Evolutionary conservation across 192 early-diverging fungal genomes (phyloP).

Genomic region (Gryganskiella cystojenkinii): DNA sequence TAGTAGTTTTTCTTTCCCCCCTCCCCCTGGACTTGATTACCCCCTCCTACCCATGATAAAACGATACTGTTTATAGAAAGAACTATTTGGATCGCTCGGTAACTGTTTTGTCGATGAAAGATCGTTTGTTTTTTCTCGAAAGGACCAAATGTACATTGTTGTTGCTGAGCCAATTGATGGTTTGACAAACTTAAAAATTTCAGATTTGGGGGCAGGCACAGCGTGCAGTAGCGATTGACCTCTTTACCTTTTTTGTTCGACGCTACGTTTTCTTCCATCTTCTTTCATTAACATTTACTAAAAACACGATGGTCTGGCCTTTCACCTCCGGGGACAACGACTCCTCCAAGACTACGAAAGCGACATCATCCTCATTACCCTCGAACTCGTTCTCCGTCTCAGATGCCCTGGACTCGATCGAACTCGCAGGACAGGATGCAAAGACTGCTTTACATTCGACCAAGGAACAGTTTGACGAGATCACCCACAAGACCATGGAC

Average conservation of each 20-base stretch:
- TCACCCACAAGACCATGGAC: background rate
- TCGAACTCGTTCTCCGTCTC: too few relatives aligned
- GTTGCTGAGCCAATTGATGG: too few relatives aligned
- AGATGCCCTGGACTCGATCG: conserved; percentile 8
- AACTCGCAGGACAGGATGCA: conserved; percentile 32
- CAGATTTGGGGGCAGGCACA: too few relatives aligned
- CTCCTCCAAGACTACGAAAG: background rate
- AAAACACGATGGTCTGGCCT: conserved; percentile 26
- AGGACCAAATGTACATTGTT: too few relatives aligned
- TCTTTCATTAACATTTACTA: background rate
- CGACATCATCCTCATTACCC: conserved; percentile 7
- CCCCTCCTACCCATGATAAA: too few relatives aligned
- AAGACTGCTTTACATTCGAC: conserved; percentile 16
- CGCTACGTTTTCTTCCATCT: background rate
- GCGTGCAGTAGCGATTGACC: background rate
- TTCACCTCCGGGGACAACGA: conserved; percentile 24
- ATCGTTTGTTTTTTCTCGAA: too few relatives aligned
- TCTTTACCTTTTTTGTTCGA: background rate
- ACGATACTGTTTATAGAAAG: too few relatives aligned
- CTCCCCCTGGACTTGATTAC: too few relatives aligned
- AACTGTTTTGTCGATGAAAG: too few relatives aligned
- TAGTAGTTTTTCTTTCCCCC: too few relatives aligned
- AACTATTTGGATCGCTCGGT: too few relatives aligned
- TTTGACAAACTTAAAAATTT: too few relatives aligned
- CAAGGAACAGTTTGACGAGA: conserved; percentile 17